Conservation (phyloP, 495 filamentous ascomycete species). For the Parmelia sp. region DNA sequence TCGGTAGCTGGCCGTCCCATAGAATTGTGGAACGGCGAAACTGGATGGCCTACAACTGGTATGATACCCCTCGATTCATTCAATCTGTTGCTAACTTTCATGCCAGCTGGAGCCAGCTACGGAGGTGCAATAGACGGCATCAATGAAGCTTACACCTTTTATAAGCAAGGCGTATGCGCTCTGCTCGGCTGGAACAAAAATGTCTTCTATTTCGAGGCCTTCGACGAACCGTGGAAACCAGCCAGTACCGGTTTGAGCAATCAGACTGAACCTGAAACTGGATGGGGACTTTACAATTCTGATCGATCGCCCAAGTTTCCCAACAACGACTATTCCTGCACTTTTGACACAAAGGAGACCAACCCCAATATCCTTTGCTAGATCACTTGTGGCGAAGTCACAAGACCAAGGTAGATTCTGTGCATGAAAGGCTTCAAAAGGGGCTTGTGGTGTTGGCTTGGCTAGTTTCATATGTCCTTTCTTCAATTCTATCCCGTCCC, state of each 20-base stretch:
- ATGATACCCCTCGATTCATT: constrained; percentile 12
- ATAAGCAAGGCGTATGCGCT: constrained; percentile 60
- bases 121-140: constrained; percentile 57
- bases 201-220: constrained; percentile 80
- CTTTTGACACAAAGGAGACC: constrained; percentile 6
- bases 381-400: neutral
- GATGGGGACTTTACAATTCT: constrained; percentile 68
- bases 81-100: constrained; percentile 6
- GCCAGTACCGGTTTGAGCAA: constrained; percentile 62
- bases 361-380: constrained; percentile 3
- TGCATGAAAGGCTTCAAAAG: neutral
- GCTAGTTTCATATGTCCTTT: constrained; percentile 4
- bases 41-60: constrained; percentile 57
- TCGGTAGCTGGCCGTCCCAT: constrained; percentile 49
- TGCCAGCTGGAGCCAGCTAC: constrained; percentile 55
- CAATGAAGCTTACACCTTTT: constrained; percentile 56
- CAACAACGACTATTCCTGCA: constrained; percentile 45
- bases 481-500: constrained; percentile 10
- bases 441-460: constrained; percentile 13
- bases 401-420: neutral
- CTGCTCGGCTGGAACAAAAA: constrained; percentile 67
- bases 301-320: constrained; percentile 57
- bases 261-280: constrained; percentile 58
- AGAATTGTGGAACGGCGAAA: constrained; percentile 73
- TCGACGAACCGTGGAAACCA: constrained; percentile 78